phyloP scores from a whole-genome alignment of 768 basidiomycete genomes.

The Cytidiella melzeri region DNA sequence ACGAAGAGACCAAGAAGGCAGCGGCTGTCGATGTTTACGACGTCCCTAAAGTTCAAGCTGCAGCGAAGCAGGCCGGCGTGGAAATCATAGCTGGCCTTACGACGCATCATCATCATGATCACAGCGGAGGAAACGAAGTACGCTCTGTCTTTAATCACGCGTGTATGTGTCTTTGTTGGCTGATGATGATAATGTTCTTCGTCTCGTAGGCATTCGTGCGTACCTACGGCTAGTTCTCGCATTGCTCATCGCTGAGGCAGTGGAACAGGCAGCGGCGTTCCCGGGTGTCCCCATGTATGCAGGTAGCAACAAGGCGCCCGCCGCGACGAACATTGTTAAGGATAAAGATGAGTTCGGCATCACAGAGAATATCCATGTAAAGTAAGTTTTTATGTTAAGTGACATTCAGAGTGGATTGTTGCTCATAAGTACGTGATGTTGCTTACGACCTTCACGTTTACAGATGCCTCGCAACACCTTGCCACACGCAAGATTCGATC shows the following conservation, averaged over 20 bases:
- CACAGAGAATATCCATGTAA: slow-evolving; percentile 57
- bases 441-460: background rate
- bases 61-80: slow-evolving; percentile 57
- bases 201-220: slow-evolving; percentile 41
- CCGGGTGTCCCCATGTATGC: slow-evolving; percentile 61
- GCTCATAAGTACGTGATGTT: too few species aligned
- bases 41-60: slow-evolving; percentile 57
- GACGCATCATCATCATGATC: slow-evolving; percentile 91
- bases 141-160: slow-evolving; percentile 12
- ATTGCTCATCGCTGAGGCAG: background rate
- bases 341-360: slow-evolving; percentile 78
- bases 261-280: slow-evolving; percentile 34
- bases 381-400: slow-evolving; percentile 33
- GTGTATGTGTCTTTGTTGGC: too few species aligned
- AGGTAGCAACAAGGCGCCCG: slow-evolving; percentile 65
- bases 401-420: too few species aligned
- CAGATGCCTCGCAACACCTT: slow-evolving; percentile 83
- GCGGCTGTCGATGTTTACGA: slow-evolving; percentile 82
- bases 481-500: slow-evolving; percentile 96
- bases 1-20: slow-evolving; percentile 58
- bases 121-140: slow-evolving; percentile 83
- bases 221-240: slow-evolving; percentile 10
- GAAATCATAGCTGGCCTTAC: slow-evolving; percentile 71
- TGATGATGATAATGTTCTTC: background rate
- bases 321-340: slow-evolving; percentile 66